Conservation (phyloP, 768 basidiomycete genomes). For the Pleurotus tuber-regium region DNA sequence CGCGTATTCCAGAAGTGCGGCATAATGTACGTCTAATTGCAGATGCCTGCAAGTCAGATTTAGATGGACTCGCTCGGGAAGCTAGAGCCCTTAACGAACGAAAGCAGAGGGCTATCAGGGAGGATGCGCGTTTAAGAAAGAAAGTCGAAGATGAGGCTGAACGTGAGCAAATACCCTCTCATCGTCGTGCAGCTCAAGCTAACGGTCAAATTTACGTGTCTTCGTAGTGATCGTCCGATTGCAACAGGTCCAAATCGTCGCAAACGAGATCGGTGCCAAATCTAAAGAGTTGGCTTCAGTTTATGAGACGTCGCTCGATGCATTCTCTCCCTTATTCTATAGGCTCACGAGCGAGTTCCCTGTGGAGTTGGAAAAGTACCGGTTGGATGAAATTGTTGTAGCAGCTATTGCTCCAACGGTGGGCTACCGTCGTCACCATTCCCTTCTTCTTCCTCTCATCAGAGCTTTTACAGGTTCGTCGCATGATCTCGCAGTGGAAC, state of each 20-base stretch:
- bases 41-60: slow-evolving; percentile 77
- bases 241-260: slow-evolving; percentile 72
- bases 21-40: slow-evolving; percentile 90
- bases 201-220: slow-evolving; percentile 6
- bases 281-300: slow-evolving; percentile 61
- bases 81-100: slow-evolving; percentile 80
- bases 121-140: slow-evolving; percentile 68
- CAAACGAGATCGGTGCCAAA: slow-evolving; percentile 65
- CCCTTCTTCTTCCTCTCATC: neutral
- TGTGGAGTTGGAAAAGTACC: slow-evolving; percentile 73
- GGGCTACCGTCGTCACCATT: slow-evolving; percentile 17
- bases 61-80: slow-evolving; percentile 88
- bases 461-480: slow-evolving; percentile 47
- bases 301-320: slow-evolving; percentile 72
- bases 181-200: neutral
- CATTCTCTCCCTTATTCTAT: slow-evolving; percentile 71
- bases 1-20: slow-evolving; percentile 92
- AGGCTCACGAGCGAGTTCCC: slow-evolving; percentile 68
- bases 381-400: slow-evolving; percentile 89
- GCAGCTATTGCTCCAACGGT: slow-evolving; percentile 85
- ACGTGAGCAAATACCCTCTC: slow-evolving; percentile 51
- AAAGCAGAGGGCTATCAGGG: slow-evolving; percentile 66
- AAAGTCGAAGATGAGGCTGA: slow-evolving; percentile 76
- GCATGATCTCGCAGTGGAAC: slow-evolving; percentile 75
- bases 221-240: slow-evolving; percentile 71